phyloP scores from a whole-genome alignment of 1,139 yeast species.

The Sugiyamaella japonica region DNA sequence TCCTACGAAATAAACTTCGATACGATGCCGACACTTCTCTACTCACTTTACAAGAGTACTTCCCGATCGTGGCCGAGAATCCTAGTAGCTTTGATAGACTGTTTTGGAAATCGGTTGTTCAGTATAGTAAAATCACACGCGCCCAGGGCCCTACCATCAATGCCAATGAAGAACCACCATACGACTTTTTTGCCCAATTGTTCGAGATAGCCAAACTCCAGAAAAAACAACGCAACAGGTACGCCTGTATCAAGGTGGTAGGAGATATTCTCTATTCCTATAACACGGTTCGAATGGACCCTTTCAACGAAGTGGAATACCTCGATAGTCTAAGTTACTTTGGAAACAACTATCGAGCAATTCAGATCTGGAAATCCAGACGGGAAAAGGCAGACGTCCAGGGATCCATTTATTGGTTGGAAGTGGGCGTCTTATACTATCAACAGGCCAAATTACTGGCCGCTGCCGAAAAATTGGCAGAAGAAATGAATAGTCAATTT shows the following conservation, averaged over 20 bases:
- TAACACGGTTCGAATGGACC: slow-evolving; percentile 38
- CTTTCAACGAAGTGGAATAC: slow-evolving; percentile 41
- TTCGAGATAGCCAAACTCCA: slow-evolving; percentile 37
- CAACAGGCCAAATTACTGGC: slow-evolving; percentile 32
- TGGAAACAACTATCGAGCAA: slow-evolving; percentile 32
- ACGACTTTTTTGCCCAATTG: slow-evolving; percentile 32
- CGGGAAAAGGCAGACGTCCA: slow-evolving; percentile 33
- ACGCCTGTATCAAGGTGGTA: slow-evolving; percentile 29
- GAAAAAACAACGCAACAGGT: slow-evolving; percentile 21
- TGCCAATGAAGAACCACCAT: slow-evolving; percentile 23
- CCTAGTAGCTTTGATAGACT: slow-evolving; percentile 13
- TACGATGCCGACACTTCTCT: slow-evolving; percentile 8
- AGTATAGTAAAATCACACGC: slow-evolving; percentile 13
- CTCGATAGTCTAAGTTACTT: slow-evolving; percentile 34
- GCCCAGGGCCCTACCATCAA: slow-evolving; percentile 14
- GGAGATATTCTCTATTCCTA: slow-evolving; percentile 38
- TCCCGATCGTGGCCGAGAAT: slow-evolving; percentile 15
- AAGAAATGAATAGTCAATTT: slow-evolving; percentile 23
- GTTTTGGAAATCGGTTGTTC: slow-evolving; percentile 23
- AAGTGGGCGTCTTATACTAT: slow-evolving; percentile 38
- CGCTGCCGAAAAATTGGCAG: slow-evolving; percentile 31
- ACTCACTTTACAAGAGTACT: slow-evolving; percentile 12
- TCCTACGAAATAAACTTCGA: slow-evolving; percentile 5
- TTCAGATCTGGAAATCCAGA: slow-evolving; percentile 37
- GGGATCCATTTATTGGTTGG: slow-evolving; percentile 37